phyloP scores from a whole-genome alignment of 495 filamentous ascomycete species.

The Parathielavia hyrcaniae region DNA sequence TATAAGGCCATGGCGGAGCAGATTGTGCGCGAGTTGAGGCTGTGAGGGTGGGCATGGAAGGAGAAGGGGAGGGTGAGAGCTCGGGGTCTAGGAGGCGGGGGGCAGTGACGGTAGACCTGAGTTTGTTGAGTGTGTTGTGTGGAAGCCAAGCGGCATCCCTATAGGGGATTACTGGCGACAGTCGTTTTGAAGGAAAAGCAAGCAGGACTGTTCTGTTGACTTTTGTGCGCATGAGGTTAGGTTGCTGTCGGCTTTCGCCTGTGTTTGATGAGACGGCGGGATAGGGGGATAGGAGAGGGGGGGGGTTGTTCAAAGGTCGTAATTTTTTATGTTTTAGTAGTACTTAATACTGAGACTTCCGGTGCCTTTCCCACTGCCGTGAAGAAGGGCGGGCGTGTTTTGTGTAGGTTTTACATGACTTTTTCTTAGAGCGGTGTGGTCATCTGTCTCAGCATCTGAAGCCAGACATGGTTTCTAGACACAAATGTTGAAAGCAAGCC shows the following conservation, averaged over 20 bases:
- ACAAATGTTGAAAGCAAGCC: too few relatives aligned
- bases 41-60: conserved; percentile 32
- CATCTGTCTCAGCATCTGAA: too few relatives aligned
- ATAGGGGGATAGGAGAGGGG: too few relatives aligned
- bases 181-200: not conserved
- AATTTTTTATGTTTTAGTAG: conserved; percentile 12
- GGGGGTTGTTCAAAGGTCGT: conserved; percentile 5
- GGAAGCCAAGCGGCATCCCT: too few relatives aligned
- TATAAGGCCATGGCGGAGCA: conserved; percentile 97
- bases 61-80: not conserved
- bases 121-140: too few relatives aligned
- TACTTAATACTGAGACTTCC: conserved; percentile 13
- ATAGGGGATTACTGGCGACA: not conserved
- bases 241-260: conserved; percentile 1
- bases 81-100: too few relatives aligned
- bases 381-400: not conserved
- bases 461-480: too few relatives aligned
- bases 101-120: too few relatives aligned
- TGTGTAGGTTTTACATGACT: too few relatives aligned
- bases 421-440: too few relatives aligned
- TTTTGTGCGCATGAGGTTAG: conserved; percentile 1
- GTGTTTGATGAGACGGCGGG: not conserved
- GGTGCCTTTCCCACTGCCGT: not conserved
- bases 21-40: conserved; percentile 79
- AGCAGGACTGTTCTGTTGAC: not conserved